Base-by-base conservation (phyloP, 768 basidiomycete species). In the Hydnomerulius pinastri region DNA sequence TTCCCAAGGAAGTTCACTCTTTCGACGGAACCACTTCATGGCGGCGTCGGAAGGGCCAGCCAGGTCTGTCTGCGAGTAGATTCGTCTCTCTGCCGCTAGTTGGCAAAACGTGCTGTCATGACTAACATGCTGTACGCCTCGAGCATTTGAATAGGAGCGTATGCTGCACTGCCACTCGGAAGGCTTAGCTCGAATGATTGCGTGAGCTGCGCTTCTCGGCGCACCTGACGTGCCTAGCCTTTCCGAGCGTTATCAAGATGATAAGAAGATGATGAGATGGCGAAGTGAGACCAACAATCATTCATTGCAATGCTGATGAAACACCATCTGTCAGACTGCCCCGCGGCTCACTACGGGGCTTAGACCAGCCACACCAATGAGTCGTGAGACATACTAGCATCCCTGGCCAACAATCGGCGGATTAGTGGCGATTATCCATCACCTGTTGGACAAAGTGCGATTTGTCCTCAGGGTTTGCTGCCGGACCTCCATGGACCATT, bases 1-100 rank as follows among this genome's bases (percentile, higher is more conserved):
- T 70, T 91, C 89, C 89, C 89, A 91, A 30, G 86, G 80, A 8
- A 71, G 70, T 60, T 85, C 80, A 45, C 43, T 50, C 54, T 75
- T 79, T 52, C 81, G 76, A 53, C 80, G 77, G 57, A 86, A 78
- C 54, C 71, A 70, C 61, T 63, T 61, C 64, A 69, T 67, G 46
- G 46, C 17, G 39, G 38, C 51, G 50, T 56, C 35, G 37, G 41
- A 54, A 54, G 42, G 27, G 48, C 9, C 29, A 18, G 41, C 46
- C 21, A 64, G 59, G 32, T 53, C 50, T 53, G 58, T 57, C 39
- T 51, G 50, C 56, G 50, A 57, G 45, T 40, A 46, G 41, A 48
- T 7, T 43, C 25, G 37, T 35, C 25, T 35, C 24, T 39, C 30
- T 52, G 38, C 46, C 64, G 56, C 60, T 52, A 43, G 42, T 35